phyloP scores from a whole-genome alignment of 495 filamentous ascomycete species.

The Chaetomium fimeti region DNA sequence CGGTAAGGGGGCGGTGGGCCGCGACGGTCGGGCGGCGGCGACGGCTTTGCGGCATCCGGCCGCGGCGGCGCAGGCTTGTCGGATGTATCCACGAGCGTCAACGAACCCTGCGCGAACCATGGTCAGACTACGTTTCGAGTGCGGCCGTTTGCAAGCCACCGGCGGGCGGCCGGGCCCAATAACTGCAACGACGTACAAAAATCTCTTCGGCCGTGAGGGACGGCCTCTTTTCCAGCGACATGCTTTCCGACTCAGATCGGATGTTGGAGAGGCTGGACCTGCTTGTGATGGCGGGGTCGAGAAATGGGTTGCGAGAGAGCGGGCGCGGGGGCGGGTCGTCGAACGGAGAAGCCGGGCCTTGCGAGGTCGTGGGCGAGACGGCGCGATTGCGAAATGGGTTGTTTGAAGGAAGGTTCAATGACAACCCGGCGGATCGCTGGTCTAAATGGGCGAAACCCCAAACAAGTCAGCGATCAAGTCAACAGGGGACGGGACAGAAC shows the following conservation, averaged over 20 bases:
- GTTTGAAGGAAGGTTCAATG: constrained; percentile 78
- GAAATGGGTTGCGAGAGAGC: constrained; percentile 85
- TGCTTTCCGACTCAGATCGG: constrained; percentile 47
- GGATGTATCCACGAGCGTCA: constrained; percentile 46
- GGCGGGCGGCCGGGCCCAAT: background rate
- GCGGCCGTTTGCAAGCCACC: constrained; percentile 12
- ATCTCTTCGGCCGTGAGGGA: constrained; percentile 73
- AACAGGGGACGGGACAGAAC: constrained; percentile 25
- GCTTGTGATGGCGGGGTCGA: constrained; percentile 64
- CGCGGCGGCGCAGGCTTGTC: constrained; percentile 34
- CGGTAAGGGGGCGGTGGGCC: constrained; percentile 43
- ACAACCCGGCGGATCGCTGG: constrained; percentile 50
- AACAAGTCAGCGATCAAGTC: constrained; percentile 36
- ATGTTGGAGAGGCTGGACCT: constrained; percentile 46
- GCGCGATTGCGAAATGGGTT: constrained; percentile 97
- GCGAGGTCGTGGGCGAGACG: constrained; percentile 59
- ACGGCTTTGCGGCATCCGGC: constrained; percentile 41
- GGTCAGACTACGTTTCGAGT: constrained; percentile 17
- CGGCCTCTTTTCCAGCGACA: constrained; percentile 54
- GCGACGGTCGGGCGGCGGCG: constrained; percentile 42
- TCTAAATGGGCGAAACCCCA: constrained; percentile 38
- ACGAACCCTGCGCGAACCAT: constrained; percentile 43
- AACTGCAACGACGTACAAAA: constrained; percentile 66
- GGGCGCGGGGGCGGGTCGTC: constrained; percentile 64
- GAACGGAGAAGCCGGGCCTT: constrained; percentile 50